A percentile compares a stretch with the other conserved stretches of the same genome.
Conservation (phyloP, 495 filamentous ascomycete genomes). For the Xylaria longipes region DNA sequence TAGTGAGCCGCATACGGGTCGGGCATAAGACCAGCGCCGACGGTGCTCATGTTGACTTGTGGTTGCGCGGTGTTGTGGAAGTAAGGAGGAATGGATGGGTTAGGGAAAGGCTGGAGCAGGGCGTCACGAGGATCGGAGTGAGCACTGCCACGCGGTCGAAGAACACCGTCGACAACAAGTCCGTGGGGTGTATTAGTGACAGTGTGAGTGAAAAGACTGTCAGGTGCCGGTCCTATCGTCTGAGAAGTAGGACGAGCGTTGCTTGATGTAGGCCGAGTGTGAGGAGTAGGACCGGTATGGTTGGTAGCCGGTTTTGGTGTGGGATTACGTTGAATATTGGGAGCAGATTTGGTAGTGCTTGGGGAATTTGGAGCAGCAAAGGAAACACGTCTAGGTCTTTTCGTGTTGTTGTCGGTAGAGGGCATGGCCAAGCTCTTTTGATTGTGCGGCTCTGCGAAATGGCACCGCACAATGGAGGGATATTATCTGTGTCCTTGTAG, state of each 20-base stretch:
- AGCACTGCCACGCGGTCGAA: constrained; percentile 1
- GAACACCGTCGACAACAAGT: constrained; percentile 28
- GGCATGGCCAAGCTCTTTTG: constrained; percentile 14
- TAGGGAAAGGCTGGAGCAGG: constrained; percentile 6
- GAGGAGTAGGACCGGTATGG: background rate
- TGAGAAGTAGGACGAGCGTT: background rate
- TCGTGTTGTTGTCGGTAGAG: background rate
- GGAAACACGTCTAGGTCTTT: constrained; percentile 23
- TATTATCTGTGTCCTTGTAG: background rate
- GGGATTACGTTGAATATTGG: background rate
- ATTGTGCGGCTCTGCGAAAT: background rate
- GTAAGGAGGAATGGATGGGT: constrained; percentile 23
- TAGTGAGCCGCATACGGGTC: constrained; percentile 45
- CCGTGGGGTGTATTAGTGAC: constrained; percentile 37
- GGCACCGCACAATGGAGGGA: background rate
- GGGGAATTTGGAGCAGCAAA: constrained; percentile 9
- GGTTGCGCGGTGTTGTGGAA: constrained; percentile 19
- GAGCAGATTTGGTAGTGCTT: background rate
- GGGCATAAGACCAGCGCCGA: constrained; percentile 31
- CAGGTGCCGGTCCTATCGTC: background rate
- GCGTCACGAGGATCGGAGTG: constrained; percentile 4
- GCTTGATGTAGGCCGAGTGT: background rate
- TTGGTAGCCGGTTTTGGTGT: constrained; percentile 4
- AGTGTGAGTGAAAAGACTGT: constrained; percentile 26
- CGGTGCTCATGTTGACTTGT: constrained; percentile 22